These are phyloP conservation scores for Magnusiomyces starmeri DNA, from an alignment of 1,139 yeast genomes.

Conservation along the genomic window DNA sequence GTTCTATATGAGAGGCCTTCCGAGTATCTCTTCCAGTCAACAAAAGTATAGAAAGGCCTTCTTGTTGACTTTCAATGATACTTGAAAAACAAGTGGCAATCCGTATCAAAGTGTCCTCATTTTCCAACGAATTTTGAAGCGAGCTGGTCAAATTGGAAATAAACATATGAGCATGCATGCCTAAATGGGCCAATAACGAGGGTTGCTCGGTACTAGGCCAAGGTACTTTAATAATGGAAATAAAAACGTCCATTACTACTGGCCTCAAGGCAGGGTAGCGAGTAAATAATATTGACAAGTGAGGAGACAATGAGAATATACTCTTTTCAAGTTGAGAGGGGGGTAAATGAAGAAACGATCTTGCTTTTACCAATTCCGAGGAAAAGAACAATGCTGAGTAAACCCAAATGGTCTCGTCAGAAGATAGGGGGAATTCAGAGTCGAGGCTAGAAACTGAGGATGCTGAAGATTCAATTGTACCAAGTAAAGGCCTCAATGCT, in stretches of 20 bases:
- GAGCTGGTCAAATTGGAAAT: constrained; percentile 54
- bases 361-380: constrained; percentile 45
- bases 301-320: constrained; percentile 50
- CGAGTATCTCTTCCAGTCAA: constrained; percentile 60
- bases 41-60: constrained; percentile 73
- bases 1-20: constrained; percentile 28
- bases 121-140: constrained; percentile 52
- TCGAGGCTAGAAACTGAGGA: constrained; percentile 37
- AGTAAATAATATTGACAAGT: constrained; percentile 54
- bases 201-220: constrained; percentile 57
- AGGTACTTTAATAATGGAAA: constrained; percentile 52
- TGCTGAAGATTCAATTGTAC: constrained; percentile 45
- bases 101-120: constrained; percentile 47
- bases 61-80: constrained; percentile 71
- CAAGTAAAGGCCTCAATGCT: constrained; percentile 50
- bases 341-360: constrained; percentile 42
- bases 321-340: constrained; percentile 56
- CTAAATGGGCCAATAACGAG: constrained; percentile 74
- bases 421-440: constrained; percentile 35
- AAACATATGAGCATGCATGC: constrained; percentile 55
- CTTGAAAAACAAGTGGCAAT: constrained; percentile 56
- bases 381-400: constrained; percentile 38
- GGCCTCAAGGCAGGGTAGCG: constrained; percentile 43
- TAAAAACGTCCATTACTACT: constrained; percentile 50
- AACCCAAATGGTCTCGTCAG: constrained; percentile 31